Base-by-base conservation (phyloP, 1,284 basidiomycete genomes). In the Chiua sp. region DNA sequence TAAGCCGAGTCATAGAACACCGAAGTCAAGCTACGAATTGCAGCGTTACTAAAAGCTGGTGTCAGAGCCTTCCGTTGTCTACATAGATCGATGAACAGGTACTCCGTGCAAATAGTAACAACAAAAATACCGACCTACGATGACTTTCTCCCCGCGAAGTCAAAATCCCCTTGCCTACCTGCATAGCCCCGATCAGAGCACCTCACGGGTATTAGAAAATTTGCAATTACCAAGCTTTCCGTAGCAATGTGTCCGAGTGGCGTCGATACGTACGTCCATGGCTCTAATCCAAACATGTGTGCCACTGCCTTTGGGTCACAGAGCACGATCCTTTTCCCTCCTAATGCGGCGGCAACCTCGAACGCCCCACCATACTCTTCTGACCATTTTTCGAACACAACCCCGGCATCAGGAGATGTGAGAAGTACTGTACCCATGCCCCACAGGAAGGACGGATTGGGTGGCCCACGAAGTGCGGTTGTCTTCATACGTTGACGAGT, bases 291-390 rank as follows among this genome's bases (percentile, higher is more conserved):
- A 61, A 81, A 84, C 56, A 85, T 80, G 61, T 87, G 83, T 0
- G 79, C 72, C 35, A 83, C 72, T 0, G 86, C 86, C 64, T 81
- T 85, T 0, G 84, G 81, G 63, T 88, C 87, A 46, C 77, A 77
- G 13, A 88, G 71, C 4, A 84, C 67, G 23, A 87, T 71, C 23
- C 69, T 70, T 10, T 63, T 75, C 1, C 69, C 63, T 0, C 83
- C 83, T 20, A 87, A 67, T 0, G 72, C 63, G 0, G 68, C 65
- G 1, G 83, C 78, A 26, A 84, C 62, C 48, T 73, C 65, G 62
- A 76, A 87, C 0, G 79, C 82, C 7, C 77, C 68, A 7, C 86
- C 86, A 51, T 84, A 86, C 54, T 82, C 69, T 13, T 72, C 67
- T 0, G 76, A 75, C 78, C 32, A 78, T 18, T 64, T 59, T 57